A percentile compares a stretch with the other conserved stretches of the same genome.
phyloP scores from a whole-genome alignment of 2,329 filamentous ascomycete genomes.

The Fusarium armeniacum region DNA sequence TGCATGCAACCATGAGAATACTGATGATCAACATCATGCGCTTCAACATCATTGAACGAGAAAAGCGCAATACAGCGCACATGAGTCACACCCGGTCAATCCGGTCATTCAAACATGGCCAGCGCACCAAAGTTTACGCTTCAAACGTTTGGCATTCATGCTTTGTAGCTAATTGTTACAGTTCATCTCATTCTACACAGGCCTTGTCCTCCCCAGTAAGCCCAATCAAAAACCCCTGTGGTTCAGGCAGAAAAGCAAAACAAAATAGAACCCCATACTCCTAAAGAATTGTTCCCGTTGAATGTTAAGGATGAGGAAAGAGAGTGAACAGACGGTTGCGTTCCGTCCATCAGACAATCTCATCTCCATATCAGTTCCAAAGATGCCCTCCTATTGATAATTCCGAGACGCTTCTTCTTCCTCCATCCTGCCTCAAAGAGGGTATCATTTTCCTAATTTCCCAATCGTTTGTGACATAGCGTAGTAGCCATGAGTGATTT shows the following conservation, averaged over 20 bases:
- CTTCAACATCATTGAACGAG: not conserved
- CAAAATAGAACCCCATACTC: conserved; percentile 48
- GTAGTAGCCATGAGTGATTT: conserved; percentile 17
- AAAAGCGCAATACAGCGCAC: not conserved
- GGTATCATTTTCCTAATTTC: conserved; percentile 49
- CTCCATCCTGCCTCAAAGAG: conserved; percentile 45
- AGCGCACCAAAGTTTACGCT: not conserved
- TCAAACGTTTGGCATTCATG: conserved; percentile 38
- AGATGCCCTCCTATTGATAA: conserved; percentile 17
- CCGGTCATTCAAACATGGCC: not conserved
- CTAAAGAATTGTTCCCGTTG: conserved; percentile 38
- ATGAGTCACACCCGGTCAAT: not conserved
- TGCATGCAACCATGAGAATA: not conserved
- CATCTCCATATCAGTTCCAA: conserved; percentile 25
- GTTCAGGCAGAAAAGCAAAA: conserved; percentile 33
- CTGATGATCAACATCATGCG: not conserved
- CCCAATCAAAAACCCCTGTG: conserved; percentile 22
- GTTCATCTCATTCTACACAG: conserved; percentile 33
- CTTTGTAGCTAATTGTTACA: conserved; percentile 40
- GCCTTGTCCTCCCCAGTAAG: conserved; percentile 19
- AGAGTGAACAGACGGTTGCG: conserved; percentile 19
- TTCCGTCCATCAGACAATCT: conserved; percentile 31
- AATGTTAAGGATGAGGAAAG: conserved; percentile 32
- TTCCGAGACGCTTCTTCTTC: conserved; percentile 24
- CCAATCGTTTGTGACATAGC: conserved; percentile 29